Evolutionary conservation across 495 filamentous ascomycete genomes (phyloP).

Genomic region (Aspergillus taichungensis): DNA sequence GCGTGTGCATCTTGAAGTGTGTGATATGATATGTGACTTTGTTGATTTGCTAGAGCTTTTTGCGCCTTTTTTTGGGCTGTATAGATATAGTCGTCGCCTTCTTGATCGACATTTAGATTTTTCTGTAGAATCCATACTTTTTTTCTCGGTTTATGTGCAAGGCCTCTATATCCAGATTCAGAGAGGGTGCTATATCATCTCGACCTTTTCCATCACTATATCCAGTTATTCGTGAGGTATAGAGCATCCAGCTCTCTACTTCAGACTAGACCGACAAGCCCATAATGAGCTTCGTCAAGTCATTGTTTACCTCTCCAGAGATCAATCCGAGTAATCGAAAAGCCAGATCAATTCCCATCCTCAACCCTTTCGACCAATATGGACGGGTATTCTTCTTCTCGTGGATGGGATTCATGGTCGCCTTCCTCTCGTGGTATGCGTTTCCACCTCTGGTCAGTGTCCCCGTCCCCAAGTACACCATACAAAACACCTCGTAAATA

Average conservation of each 20-base stretch:
- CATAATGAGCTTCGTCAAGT: constrained; percentile 17
- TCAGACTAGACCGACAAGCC: background rate
- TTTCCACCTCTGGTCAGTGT: constrained; percentile 71
- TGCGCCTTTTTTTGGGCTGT: background rate
- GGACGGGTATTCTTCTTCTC: constrained; percentile 91
- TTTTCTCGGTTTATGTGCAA: too few relatives aligned
- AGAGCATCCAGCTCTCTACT: too few relatives aligned
- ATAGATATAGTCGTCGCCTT: background rate
- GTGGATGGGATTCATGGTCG: constrained; percentile 92
- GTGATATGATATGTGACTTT: background rate
- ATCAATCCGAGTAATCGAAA: constrained; percentile 72
- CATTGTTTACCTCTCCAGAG: constrained; percentile 30
- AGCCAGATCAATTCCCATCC: constrained; percentile 67
- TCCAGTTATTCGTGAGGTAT: background rate
- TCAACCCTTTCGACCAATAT: constrained; percentile 76
- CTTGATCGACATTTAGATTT: background rate
- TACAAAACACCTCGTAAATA: background rate
- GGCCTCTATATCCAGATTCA: too few relatives aligned
- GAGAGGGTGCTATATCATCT: too few relatives aligned
- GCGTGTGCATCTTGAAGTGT: background rate
- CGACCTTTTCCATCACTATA: background rate
- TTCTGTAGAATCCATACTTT: too few relatives aligned
- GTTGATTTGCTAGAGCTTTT: too few relatives aligned
- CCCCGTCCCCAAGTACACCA: background rate
- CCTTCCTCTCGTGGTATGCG: constrained; percentile 84